Evolutionary conservation across 768 basidiomycete species (phyloP).

Genomic region (Xerocomellus dryophilus): DNA sequence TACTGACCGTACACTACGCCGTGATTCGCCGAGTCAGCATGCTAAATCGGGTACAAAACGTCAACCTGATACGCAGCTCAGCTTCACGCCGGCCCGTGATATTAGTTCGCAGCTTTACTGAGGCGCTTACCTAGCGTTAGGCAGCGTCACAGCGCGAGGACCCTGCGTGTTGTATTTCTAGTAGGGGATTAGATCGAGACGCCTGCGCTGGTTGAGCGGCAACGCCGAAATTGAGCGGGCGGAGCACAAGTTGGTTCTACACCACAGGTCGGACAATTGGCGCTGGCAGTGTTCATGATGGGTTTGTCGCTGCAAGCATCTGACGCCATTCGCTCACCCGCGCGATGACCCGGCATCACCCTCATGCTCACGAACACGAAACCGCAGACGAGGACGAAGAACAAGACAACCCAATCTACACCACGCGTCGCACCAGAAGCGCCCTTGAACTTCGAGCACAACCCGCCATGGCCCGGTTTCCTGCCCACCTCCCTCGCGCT

Average conservation of each 20-base stretch:
- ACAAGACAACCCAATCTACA: constrained; percentile 9
- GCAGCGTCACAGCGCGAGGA: too few species aligned
- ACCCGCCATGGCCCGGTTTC: neutral
- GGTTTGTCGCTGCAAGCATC: neutral
- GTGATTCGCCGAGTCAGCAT: constrained; percentile 3
- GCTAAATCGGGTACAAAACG: neutral
- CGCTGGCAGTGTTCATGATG: neutral
- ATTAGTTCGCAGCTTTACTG: neutral
- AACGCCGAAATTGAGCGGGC: neutral
- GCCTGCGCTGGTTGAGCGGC: neutral
- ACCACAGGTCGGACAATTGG: neutral
- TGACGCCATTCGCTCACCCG: neutral
- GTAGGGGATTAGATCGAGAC: neutral
- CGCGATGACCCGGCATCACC: neutral
- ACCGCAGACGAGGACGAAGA: neutral
- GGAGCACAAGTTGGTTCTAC: too few species aligned
- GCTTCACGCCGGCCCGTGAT: neutral
- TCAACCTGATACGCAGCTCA: neutral
- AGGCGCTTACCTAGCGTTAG: too few species aligned
- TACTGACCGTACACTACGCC: neutral
- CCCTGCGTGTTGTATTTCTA: neutral
- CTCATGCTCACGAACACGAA: neutral
- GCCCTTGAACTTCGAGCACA: constrained; percentile 20
- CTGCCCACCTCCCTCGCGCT: constrained; percentile 13
- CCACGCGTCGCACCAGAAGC: constrained; percentile 24